Evolutionary conservation across 2,329 filamentous ascomycete genomes (phyloP).

Genomic region (Phialophora macrospora): DNA sequence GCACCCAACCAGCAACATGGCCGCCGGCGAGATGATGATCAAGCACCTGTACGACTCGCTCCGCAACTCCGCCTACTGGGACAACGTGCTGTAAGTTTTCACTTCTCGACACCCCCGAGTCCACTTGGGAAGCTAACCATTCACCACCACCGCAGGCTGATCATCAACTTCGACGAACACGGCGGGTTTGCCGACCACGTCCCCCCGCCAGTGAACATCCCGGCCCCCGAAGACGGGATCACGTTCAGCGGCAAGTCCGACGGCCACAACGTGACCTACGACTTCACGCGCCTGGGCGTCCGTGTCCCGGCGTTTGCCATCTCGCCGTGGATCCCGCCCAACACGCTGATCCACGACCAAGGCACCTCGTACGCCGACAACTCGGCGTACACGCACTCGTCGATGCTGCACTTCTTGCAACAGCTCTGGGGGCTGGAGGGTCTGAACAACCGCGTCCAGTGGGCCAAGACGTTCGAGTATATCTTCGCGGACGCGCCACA

Average conservation of each 20-base stretch:
- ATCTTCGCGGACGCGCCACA: slow-evolving; percentile 44
- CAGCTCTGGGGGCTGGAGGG: slow-evolving; percentile 49
- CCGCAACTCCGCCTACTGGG: slow-evolving; percentile 31
- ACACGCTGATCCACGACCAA: slow-evolving; percentile 46
- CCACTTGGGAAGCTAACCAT: background rate
- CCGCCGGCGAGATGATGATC: slow-evolving; percentile 32
- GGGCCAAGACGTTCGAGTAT: slow-evolving; percentile 50
- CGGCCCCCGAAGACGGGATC: slow-evolving; percentile 28
- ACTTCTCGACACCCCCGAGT: no score
- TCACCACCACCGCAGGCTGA: slow-evolving; percentile 2
- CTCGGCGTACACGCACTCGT: slow-evolving; percentile 49
- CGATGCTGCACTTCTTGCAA: slow-evolving; percentile 49
- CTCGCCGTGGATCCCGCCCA: slow-evolving; percentile 32
- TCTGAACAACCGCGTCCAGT: slow-evolving; percentile 50
- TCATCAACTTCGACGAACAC: slow-evolving; percentile 34
- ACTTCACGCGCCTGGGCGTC: slow-evolving; percentile 29
- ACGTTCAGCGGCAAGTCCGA: slow-evolving; percentile 30
- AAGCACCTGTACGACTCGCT: slow-evolving; percentile 31
- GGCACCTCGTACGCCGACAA: slow-evolving; percentile 47
- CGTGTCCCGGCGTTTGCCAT: slow-evolving; percentile 29
- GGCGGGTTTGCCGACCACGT: slow-evolving; percentile 34
- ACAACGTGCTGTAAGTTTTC: slow-evolving; percentile 25
- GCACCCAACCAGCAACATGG: slow-evolving; percentile 34
- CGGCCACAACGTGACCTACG: slow-evolving; percentile 32
- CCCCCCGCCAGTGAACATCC: slow-evolving; percentile 27